Percentiles rank a stretch among this genome's conserved stretches.
Evolutionary conservation across 345 rosid species (phyloP).

Genomic region (Rubroshorea leprosula): DNA sequence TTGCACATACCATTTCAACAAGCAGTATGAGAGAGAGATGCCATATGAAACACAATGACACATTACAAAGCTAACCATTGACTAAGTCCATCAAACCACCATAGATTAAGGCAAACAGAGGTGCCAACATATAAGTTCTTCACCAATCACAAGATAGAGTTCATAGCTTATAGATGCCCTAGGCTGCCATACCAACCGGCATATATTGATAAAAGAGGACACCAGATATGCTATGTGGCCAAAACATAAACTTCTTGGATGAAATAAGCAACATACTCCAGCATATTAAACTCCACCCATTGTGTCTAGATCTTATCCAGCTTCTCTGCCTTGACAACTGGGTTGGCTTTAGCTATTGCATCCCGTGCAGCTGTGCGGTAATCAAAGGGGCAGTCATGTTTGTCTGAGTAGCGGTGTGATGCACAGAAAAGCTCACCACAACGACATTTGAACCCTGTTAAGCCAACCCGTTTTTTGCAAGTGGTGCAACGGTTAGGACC

Average conservation of each 20-base stretch:
- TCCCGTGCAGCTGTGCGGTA: conserved; percentile 73
- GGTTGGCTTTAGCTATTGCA: conserved; percentile 86
- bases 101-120: conserved; percentile 31
- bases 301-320: conserved; percentile 65
- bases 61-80: conserved; percentile 27
- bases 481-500: conserved; percentile 72
- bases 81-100: conserved; percentile 38
- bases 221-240: conserved; percentile 27
- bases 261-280: conserved; percentile 23
- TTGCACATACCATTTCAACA: conserved; percentile 25
- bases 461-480: conserved; percentile 79
- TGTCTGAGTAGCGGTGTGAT: conserved; percentile 80
- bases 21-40: conserved; percentile 21
- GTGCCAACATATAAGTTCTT: conserved; percentile 33
- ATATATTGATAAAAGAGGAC: conserved; percentile 35
- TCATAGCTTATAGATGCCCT: conserved; percentile 31
- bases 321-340: conserved; percentile 85
- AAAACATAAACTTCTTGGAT: conserved; percentile 18
- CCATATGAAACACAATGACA: conserved; percentile 24
- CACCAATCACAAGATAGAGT: conserved; percentile 35
- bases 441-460: conserved; percentile 78
- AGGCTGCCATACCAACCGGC: conserved; percentile 21
- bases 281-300: conserved; percentile 9
- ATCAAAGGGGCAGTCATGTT: conserved; percentile 73
- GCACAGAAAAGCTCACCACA: conserved; percentile 77